phyloP scores from a whole-genome alignment of 73 alveolate genomes.

The Loxodes magnus region DNA sequence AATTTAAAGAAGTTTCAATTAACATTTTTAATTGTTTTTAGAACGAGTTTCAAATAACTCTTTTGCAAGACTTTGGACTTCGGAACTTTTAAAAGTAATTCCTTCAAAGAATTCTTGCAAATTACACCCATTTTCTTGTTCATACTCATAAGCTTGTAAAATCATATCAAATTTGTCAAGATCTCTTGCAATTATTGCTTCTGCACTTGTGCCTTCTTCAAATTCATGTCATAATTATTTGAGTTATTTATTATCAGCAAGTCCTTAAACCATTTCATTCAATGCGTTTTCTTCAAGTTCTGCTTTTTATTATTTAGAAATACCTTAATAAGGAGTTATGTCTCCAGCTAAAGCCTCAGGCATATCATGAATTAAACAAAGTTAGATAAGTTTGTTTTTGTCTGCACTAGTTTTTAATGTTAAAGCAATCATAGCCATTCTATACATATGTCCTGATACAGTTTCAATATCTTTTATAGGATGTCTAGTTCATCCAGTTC shows the following conservation, averaged over 20 bases:
- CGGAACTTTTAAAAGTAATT: no score
- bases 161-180: constrained; percentile 24
- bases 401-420: background rate
- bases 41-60: no score
- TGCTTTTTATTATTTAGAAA: constrained; percentile 19
- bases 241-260: constrained; percentile 20
- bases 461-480: constrained; percentile 4
- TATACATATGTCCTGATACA: constrained; percentile 14
- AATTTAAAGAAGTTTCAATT: no score
- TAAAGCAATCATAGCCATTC: constrained; percentile 17
- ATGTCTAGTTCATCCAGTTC: background rate
- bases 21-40: no score
- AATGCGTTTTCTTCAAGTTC: constrained; percentile 25
- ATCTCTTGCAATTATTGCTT: constrained; percentile 18
- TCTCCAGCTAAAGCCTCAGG: constrained; percentile 44
- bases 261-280: background rate
- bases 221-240: constrained; percentile 19
- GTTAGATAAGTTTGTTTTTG: constrained; percentile 15
- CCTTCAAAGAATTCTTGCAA: constrained; percentile 6
- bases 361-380: constrained; percentile 38
- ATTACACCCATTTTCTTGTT: background rate
- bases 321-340: constrained; percentile 30
- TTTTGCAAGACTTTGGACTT: no score
- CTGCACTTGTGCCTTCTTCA: constrained; percentile 23
- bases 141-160: constrained; percentile 22